A percentile compares a stretch with the other conserved stretches of the same genome.
These are phyloP conservation scores for Penicillium lividum DNA, from an alignment of 495 filamentous ascomycete genomes.

Conservation along the genomic window DNA sequence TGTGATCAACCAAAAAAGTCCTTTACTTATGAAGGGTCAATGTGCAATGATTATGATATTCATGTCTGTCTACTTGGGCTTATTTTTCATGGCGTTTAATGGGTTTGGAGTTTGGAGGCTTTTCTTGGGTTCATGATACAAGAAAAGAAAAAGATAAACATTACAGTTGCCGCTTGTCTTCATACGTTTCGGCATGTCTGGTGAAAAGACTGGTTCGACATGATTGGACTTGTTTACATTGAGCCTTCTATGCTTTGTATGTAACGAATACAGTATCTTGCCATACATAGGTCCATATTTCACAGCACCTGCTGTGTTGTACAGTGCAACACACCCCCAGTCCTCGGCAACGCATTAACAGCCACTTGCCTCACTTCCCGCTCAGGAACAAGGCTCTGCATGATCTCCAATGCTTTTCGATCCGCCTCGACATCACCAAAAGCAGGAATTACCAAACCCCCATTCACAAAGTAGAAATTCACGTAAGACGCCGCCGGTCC, in stretches of 20 bases:
- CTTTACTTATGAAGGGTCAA: not conserved
- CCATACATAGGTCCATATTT: not conserved
- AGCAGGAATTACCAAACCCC: slow-evolving; percentile 32
- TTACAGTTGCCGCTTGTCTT: not conserved
- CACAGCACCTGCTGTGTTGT: slow-evolving; percentile 36
- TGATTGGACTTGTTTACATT: not conserved
- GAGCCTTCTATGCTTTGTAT: no score
- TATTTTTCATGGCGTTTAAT: slow-evolving; percentile 5
- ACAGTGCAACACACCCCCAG: slow-evolving; percentile 38
- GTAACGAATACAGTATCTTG: not conserved
- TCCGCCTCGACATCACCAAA: slow-evolving; percentile 35
- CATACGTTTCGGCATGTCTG: not conserved
- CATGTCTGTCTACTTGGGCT: not conserved
- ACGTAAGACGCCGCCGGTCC: slow-evolving; percentile 35
- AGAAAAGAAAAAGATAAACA: slow-evolving; percentile 10
- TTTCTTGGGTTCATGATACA: slow-evolving; percentile 7
- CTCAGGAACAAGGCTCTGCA: slow-evolving; percentile 29
- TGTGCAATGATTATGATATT: slow-evolving; percentile 2
- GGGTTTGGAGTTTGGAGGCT: not conserved
- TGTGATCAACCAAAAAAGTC: slow-evolving; percentile 40
- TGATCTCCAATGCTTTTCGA: slow-evolving; percentile 25
- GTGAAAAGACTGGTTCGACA: not conserved
- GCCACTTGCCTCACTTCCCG: slow-evolving; percentile 26
- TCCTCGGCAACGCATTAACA: slow-evolving; percentile 31
- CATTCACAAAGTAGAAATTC: slow-evolving; percentile 41